Evolutionary conservation across 768 basidiomycete species (phyloP).

Genomic region (Mycena rebaudengoi): DNA sequence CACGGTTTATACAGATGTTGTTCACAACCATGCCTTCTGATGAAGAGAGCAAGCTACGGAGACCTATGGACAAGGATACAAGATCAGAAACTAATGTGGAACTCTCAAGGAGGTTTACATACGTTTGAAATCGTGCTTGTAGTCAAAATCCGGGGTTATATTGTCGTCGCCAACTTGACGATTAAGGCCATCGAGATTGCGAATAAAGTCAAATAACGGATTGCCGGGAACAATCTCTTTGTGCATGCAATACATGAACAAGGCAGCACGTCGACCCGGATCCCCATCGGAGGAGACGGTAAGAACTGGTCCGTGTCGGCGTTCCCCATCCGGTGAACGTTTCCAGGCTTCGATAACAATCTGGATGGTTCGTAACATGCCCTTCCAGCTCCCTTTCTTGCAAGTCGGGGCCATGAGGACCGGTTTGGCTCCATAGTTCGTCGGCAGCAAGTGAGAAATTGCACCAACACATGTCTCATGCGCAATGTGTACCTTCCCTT

Average conservation of each 20-base stretch:
- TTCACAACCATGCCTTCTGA: not conserved
- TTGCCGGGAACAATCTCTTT: slow-evolving; percentile 12
- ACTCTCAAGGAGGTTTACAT: not conserved
- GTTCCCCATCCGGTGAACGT: not conserved
- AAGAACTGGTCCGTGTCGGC: slow-evolving; percentile 19
- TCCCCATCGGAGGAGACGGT: slow-evolving; percentile 30
- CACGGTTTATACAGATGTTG: not conserved
- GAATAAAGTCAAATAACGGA: slow-evolving; percentile 16
- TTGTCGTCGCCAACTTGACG: slow-evolving; percentile 22
- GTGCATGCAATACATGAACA: slow-evolving; percentile 24
- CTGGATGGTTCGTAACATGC: not conserved
- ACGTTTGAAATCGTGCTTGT: slow-evolving; percentile 30
- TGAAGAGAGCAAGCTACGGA: not conserved
- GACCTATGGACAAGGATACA: not conserved
- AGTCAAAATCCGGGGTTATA: slow-evolving; percentile 27
- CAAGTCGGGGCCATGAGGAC: slow-evolving; percentile 27
- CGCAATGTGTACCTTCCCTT: slow-evolving; percentile 27
- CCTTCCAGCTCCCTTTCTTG: slow-evolving; percentile 20
- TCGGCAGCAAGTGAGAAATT: slow-evolving; percentile 15
- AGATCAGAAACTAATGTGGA: not conserved
- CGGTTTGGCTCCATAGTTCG: slow-evolving; percentile 26
- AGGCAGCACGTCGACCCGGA: slow-evolving; percentile 24
- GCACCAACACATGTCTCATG: slow-evolving; percentile 29
- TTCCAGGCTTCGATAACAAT: slow-evolving; percentile 23
- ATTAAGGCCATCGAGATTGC: slow-evolving; percentile 26